These are phyloP conservation scores for Phytophthora podocarpi DNA, from an alignment of 352 stramenopile species.

Conservation along the genomic window DNA sequence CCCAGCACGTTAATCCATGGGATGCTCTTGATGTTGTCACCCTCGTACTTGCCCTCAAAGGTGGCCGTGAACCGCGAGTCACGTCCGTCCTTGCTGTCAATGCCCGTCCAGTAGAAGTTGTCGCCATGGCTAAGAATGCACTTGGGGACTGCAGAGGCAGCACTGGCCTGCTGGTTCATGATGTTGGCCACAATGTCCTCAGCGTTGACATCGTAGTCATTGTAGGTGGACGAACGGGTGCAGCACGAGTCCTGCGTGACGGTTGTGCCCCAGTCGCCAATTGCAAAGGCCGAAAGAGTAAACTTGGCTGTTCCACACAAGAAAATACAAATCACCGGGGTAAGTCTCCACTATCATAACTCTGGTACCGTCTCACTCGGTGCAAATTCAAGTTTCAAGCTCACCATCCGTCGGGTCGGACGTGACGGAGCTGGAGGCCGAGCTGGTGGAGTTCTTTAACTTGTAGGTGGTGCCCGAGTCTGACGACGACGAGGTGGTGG, in stretches of 20 bases:
- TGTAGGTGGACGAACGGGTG: constrained; percentile 41
- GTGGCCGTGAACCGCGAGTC: constrained; percentile 65
- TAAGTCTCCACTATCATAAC: constrained; percentile 6
- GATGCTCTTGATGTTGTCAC: constrained; percentile 52
- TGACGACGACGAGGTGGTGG: constrained; percentile 29
- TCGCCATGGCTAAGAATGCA: constrained; percentile 75
- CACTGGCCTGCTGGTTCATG: constrained; percentile 50
- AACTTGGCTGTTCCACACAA: constrained; percentile 47
- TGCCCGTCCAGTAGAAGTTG: constrained; percentile 87
- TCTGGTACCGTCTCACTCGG: no score
- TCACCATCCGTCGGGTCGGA: constrained; percentile 51
- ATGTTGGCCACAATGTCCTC: constrained; percentile 58
- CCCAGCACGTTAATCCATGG: constrained; percentile 79
- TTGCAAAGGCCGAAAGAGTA: constrained; percentile 53
- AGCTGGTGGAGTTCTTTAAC: constrained; percentile 35
- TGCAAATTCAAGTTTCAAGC: no score
- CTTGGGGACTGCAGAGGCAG: constrained; percentile 51
- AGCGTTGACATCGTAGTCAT: constrained; percentile 52
- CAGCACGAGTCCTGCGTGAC: constrained; percentile 58
- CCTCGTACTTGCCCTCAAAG: constrained; percentile 73
- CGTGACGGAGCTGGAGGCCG: constrained; percentile 37
- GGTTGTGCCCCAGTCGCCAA: constrained; percentile 66
- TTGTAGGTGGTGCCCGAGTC: constrained; percentile 25
- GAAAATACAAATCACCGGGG: neutral
- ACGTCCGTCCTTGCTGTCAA: constrained; percentile 47